A percentile compares a stretch with the other conserved stretches of the same genome.
Conservation (phyloP, 2,329 filamentous ascomycete species). For the Alternaria sp. region DNA sequence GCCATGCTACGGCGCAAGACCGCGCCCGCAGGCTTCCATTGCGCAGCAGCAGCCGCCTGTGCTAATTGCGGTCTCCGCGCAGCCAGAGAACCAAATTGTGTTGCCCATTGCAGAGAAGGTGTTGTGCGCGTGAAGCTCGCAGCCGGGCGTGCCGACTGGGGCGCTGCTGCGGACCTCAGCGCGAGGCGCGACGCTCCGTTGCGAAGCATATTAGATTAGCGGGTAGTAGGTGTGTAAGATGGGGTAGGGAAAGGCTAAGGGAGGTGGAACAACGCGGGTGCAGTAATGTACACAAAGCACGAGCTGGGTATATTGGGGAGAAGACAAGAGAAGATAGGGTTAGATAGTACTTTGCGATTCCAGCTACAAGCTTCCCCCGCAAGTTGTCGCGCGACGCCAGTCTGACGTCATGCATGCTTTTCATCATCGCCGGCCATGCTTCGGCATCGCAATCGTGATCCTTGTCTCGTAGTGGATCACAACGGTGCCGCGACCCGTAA, state of each 20-base stretch:
- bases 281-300: neutral
- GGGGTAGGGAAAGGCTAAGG: neutral
- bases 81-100: constrained; percentile 51
- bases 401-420: constrained; percentile 11
- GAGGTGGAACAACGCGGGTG: neutral
- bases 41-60: constrained; percentile 1
- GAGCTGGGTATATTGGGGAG: constrained; percentile 12
- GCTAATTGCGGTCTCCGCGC: constrained; percentile 40
- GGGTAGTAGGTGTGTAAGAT: neutral
- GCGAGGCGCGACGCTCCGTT: constrained; percentile 51
- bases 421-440: constrained; percentile 11
- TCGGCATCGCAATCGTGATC: constrained; percentile 5
- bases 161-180: constrained; percentile 45
- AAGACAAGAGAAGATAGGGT: neutral
- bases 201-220: constrained; percentile 50
- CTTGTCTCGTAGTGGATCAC: constrained; percentile 2
- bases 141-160: constrained; percentile 37
- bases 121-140: constrained; percentile 27
- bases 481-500: constrained; percentile 7
- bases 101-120: constrained; percentile 45
- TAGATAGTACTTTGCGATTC: neutral
- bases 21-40: constrained; percentile 40
- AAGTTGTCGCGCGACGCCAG: constrained; percentile 11
- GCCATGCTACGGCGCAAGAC: constrained; percentile 51
- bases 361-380: constrained; percentile 8